These are phyloP conservation scores for Pichia nanzhaoensis DNA, from an alignment of 805 yeast genomes.

Conservation along the genomic window DNA sequence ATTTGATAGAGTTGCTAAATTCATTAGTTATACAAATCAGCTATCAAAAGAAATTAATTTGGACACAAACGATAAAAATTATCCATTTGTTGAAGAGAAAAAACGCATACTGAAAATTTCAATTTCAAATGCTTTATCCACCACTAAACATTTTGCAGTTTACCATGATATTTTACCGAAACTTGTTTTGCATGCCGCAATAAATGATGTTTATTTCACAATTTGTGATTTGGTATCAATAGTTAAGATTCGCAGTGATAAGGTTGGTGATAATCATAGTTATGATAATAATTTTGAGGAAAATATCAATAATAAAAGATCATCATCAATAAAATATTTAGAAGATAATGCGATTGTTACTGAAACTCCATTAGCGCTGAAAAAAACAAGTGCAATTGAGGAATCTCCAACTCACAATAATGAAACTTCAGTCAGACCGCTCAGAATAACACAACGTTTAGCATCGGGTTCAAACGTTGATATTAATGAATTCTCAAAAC, in stretches of 20 bases:
- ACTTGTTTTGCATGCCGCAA: constrained; percentile 64
- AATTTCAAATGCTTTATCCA: constrained; percentile 66
- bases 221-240: constrained; percentile 55
- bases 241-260: constrained; percentile 36
- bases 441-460: constrained; percentile 57
- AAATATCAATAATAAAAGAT: background rate
- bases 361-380: constrained; percentile 12
- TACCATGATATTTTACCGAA: constrained; percentile 62
- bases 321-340: background rate
- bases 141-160: constrained; percentile 65
- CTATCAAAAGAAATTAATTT: constrained; percentile 31
- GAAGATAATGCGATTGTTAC: constrained; percentile 8
- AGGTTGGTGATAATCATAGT: background rate
- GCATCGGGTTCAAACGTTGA: constrained; percentile 16
- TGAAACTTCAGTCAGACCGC: constrained; percentile 44
- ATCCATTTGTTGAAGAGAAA: constrained; percentile 27
- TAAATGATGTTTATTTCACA: constrained; percentile 64
- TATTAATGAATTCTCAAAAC: background rate
- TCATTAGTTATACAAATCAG: constrained; percentile 39
- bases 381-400: background rate
- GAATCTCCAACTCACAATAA: background rate
- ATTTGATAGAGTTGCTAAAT: constrained; percentile 45
- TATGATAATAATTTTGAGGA: no score
- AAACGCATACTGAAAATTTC: constrained; percentile 53
- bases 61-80: constrained; percentile 12